Conservation (phyloP, 768 basidiomycete species). For the Amanita fuliginea region DNA sequence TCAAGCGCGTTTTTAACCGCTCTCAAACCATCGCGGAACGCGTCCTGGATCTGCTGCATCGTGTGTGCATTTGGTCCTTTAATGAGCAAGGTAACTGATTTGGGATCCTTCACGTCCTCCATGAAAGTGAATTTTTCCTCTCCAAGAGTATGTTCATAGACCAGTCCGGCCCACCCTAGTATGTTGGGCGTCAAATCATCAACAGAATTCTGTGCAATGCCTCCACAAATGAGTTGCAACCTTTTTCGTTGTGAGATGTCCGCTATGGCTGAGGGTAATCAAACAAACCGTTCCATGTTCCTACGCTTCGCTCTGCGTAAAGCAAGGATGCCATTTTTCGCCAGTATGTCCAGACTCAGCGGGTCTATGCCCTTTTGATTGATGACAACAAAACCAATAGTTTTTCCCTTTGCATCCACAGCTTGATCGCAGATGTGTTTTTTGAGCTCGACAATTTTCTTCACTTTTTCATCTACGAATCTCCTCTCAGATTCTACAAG, state of each 20-base stretch:
- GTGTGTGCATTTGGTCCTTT: slow-evolving; percentile 98
- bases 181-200: slow-evolving; percentile 88
- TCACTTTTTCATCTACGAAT: slow-evolving; percentile 89
- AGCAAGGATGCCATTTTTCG: slow-evolving; percentile 93
- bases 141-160: slow-evolving; percentile 97
- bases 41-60: slow-evolving; percentile 93
- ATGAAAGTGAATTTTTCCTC: slow-evolving; percentile 99
- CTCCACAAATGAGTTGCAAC: slow-evolving; percentile 89
- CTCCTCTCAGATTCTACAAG: slow-evolving; percentile 94
- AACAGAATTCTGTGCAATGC: slow-evolving; percentile 93
- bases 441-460: slow-evolving; percentile 95
- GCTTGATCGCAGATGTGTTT: slow-evolving; percentile 92
- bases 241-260: slow-evolving; percentile 25
- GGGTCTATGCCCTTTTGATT: slow-evolving; percentile 99
- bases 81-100: slow-evolving; percentile 90
- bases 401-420: slow-evolving; percentile 70
- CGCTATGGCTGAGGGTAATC: slow-evolving; percentile 1
- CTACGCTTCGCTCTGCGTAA: slow-evolving; percentile 92
- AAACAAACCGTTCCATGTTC: slow-evolving; percentile 89
- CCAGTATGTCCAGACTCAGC: slow-evolving; percentile 87
- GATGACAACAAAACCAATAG: slow-evolving; percentile 85
- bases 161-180: slow-evolving; percentile 95
- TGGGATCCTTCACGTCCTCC: slow-evolving; percentile 92
- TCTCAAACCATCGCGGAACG: slow-evolving; percentile 92
- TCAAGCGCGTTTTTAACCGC: slow-evolving; percentile 96